Conservation (phyloP, 371 early-diverging fungal genomes). For the Batrachochytrium dendrobatidis region DNA sequence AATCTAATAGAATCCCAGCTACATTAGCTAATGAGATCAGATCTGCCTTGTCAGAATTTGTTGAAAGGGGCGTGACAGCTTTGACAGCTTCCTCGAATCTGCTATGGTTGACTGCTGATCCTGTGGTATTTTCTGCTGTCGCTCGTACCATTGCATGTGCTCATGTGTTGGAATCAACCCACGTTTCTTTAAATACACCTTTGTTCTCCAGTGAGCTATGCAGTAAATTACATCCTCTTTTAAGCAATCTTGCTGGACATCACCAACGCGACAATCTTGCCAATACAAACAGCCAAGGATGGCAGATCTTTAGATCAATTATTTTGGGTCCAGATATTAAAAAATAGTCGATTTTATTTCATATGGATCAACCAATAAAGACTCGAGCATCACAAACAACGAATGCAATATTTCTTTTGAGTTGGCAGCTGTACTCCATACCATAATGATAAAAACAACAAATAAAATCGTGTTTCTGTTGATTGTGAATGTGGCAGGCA, state of each 20-base stretch:
- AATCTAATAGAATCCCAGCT: background rate
- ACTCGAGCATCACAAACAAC: background rate
- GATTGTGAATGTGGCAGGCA: no score
- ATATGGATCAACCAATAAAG: background rate
- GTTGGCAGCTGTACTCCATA: no score
- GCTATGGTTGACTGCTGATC: background rate
- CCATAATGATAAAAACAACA: no score
- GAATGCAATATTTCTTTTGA: background rate
- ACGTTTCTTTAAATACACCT: no score
- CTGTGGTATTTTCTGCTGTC: slow-evolving; percentile 4
- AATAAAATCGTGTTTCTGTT: no score
- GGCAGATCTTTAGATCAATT: background rate
- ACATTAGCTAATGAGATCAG: background rate
- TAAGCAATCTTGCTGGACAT: background rate
- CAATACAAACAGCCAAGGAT: background rate
- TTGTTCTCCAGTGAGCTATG: background rate
- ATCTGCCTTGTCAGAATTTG: background rate
- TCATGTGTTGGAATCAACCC: no score
- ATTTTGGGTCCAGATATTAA: background rate
- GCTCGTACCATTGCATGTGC: background rate
- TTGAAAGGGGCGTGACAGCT: background rate
- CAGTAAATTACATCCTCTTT: background rate
- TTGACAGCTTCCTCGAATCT: background rate
- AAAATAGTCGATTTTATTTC: background rate
- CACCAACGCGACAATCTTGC: no score